Percentiles rank a stretch among this genome's conserved stretches.
These are phyloP conservation scores for Penicillium sp. DNA, from an alignment of 2,329 filamentous ascomycete genomes.

Conservation along the genomic window DNA sequence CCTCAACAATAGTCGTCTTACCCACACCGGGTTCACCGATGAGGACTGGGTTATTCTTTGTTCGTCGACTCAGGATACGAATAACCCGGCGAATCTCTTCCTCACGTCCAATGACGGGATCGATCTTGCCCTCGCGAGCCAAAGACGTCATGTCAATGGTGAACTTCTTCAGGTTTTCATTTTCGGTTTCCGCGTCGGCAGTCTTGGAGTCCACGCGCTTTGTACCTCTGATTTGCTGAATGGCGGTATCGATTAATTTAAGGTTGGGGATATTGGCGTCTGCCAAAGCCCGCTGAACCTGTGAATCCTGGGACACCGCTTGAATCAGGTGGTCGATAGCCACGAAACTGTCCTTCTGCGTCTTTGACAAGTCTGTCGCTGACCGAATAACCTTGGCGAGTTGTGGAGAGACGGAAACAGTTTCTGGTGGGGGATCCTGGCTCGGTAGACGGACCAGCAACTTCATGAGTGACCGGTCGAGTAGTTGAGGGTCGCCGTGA, in stretches of 20 bases:
- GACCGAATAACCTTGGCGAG: slow-evolving; percentile 82
- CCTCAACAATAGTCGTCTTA: slow-evolving; percentile 97
- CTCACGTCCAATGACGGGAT: slow-evolving; percentile 94
- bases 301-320: slow-evolving; percentile 75
- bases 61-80: slow-evolving; percentile 86
- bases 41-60: slow-evolving; percentile 97
- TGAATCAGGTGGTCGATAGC: slow-evolving; percentile 94
- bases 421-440: slow-evolving; percentile 92
- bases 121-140: slow-evolving; percentile 96
- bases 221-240: slow-evolving; percentile 88
- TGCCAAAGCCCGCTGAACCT: slow-evolving; percentile 72
- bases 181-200: slow-evolving; percentile 85
- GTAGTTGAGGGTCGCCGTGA: slow-evolving; percentile 85
- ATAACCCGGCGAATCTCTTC: slow-evolving; percentile 93
- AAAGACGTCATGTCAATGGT: slow-evolving; percentile 98
- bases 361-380: slow-evolving; percentile 88
- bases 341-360: slow-evolving; percentile 95
- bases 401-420: slow-evolving; percentile 77
- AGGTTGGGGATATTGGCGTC: slow-evolving; percentile 90
- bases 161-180: slow-evolving; percentile 96
- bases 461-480: slow-evolving; percentile 91
- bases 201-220: slow-evolving; percentile 94
- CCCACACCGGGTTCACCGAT: slow-evolving; percentile 98
- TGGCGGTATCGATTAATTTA: slow-evolving; percentile 87
- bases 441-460: slow-evolving; percentile 85